A percentile compares a stretch with the other conserved stretches of the same genome.
These are phyloP conservation scores for Pleurozium schreberi DNA, from an alignment of 225 moss, liverwort and hornwort genomes.

Conservation along the genomic window DNA sequence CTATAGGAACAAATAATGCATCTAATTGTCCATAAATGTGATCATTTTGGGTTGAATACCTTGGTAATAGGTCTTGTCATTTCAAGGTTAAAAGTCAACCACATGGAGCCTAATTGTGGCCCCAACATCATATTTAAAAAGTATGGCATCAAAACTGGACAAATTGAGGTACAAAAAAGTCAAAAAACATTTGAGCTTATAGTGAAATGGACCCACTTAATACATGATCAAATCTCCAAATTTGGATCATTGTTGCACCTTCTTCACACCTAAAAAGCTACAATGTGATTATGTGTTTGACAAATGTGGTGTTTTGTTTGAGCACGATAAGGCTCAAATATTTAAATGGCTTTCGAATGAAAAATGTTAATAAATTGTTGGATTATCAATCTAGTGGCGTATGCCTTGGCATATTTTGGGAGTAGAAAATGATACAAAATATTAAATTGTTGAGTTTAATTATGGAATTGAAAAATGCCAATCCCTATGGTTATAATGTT, in stretches of 20 bases:
- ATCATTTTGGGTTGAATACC: not conserved
- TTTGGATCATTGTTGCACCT: not conserved
- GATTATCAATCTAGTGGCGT: not conserved
- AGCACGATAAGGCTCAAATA: not conserved
- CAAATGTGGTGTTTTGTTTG: accelerated
- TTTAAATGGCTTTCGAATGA: not conserved
- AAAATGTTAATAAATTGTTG: not conserved
- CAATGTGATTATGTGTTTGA: accelerated
- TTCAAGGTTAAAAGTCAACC: accelerated
- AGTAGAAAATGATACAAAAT: too few species aligned
- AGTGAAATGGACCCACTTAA: accelerated
- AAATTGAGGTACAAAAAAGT: not conserved
- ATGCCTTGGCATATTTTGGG: not conserved
- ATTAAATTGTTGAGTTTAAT: too few species aligned
- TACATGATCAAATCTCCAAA: not conserved
- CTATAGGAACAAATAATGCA: not conserved
- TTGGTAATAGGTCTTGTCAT: not conserved
- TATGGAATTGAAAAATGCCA: too few species aligned
- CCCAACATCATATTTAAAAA: not conserved
- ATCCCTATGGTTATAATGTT: too few species aligned
- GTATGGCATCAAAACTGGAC: not conserved
- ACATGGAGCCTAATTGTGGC: accelerated
- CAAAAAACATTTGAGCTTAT: not conserved
- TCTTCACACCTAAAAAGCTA: accelerated
- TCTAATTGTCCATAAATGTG: not conserved